Evolutionary conservation across 345 rosid genomes (phyloP).

Genomic region (Eucalyptus erythrocorys): DNA sequence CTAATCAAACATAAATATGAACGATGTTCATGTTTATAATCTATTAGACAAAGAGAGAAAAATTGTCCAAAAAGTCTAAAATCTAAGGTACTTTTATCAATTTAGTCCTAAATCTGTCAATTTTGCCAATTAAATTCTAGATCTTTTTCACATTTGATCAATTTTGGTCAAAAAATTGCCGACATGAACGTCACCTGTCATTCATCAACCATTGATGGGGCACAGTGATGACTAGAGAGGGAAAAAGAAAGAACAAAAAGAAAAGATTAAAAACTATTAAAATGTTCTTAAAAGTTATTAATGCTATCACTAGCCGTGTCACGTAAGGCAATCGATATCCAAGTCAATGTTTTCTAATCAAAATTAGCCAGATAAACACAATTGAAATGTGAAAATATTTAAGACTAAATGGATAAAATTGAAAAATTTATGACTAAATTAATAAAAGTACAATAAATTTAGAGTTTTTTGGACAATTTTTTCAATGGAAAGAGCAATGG

Average conservation of each 20-base stretch:
- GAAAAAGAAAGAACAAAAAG: no score
- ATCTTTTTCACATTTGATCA: no score
- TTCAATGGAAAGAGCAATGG: background rate
- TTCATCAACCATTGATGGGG: background rate
- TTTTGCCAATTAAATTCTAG: rapidly evolving
- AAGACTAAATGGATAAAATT: rapidly evolving
- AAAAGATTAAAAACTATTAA: no score
- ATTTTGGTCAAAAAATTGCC: no score
- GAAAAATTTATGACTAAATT: rapidly evolving
- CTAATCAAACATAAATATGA: background rate
- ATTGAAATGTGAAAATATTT: no score
- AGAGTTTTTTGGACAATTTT: rapidly evolving
- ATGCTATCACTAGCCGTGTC: rapidly evolving
- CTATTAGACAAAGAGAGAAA: background rate
- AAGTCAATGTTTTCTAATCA: rapidly evolving
- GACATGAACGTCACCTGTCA: rapidly evolving
- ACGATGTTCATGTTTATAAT: background rate
- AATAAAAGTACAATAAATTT: no score
- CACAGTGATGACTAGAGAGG: rapidly evolving
- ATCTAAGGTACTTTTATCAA: no score
- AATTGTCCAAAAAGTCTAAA: no score
- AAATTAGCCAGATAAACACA: rapidly evolving
- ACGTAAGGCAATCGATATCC: rapidly evolving
- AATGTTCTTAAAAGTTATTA: no score
- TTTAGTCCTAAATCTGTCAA: rapidly evolving